phyloP scores from a whole-genome alignment of 345 rosid species.

The Eutrema heterophyllum region DNA sequence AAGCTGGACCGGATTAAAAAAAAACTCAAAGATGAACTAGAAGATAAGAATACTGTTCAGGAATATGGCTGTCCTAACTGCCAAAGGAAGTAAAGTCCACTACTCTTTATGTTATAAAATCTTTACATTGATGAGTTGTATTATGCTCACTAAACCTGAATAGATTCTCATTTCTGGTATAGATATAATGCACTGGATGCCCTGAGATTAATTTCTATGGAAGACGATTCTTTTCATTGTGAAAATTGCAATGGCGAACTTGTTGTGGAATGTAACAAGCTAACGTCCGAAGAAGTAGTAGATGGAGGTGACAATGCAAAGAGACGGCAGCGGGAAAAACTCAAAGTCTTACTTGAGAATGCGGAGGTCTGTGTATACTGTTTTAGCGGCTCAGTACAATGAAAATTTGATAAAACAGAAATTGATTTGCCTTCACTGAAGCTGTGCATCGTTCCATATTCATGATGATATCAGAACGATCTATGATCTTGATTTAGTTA shows the following conservation, averaged over 20 bases:
- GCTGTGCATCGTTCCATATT: not conserved
- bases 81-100: conserved; percentile 52
- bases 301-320: conserved; percentile 93
- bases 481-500: not conserved
- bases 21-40: conserved; percentile 77
- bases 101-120: conserved; percentile 4
- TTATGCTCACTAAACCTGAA: conserved; percentile 14
- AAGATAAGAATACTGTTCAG: conserved; percentile 83
- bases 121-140: not conserved
- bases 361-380: conserved; percentile 51
- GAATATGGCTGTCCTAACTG: conserved; percentile 90
- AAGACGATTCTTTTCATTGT: conserved; percentile 78
- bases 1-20: conserved; percentile 72
- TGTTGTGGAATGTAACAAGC: conserved; percentile 84
- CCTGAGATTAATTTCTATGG: conserved; percentile 52
- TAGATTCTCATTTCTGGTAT: conserved; percentile 12
- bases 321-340: conserved; percentile 72
- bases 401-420: not conserved
- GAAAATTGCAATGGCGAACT: conserved; percentile 88
- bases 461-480: not conserved
- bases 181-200: conserved; percentile 95
- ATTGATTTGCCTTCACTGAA: not conserved
- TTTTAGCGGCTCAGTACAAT: not conserved
- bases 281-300: conserved; percentile 73
- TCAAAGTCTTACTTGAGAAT: conserved; percentile 71